Evolutionary conservation across 129 eudicot genomes (phyloP).

Genomic region (Arctium lappa): DNA sequence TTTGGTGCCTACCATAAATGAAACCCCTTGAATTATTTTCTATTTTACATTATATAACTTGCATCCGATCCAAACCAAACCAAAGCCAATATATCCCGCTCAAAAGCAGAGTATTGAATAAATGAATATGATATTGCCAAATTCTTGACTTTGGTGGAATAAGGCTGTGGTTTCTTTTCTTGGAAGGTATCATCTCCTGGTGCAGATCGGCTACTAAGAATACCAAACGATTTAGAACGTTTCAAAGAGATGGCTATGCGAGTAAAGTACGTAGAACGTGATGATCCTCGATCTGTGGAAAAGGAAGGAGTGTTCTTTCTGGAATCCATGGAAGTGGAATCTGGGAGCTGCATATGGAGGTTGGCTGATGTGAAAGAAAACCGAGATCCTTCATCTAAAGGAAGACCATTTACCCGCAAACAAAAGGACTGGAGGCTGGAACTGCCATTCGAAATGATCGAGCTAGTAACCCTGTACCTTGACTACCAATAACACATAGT

Average conservation of each 20-base stretch:
- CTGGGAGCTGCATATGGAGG: conserved; percentile 67
- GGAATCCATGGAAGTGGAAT: conserved; percentile 60
- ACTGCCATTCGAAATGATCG: conserved; percentile 47
- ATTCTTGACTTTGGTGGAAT: not conserved
- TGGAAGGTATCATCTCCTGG: conserved; percentile 88
- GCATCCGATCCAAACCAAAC: not conserved
- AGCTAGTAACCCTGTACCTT: conserved; percentile 57
- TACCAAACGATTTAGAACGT: conserved; percentile 79
- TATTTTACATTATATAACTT: not conserved
- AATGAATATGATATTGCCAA: not conserved
- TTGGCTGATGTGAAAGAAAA: conserved; percentile 90
- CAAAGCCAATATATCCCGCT: not conserved
- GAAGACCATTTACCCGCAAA: conserved; percentile 81
- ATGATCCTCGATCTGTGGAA: conserved; percentile 27
- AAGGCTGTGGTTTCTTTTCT: not conserved
- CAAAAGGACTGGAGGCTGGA: conserved; percentile 74
- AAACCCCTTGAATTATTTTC: not conserved
- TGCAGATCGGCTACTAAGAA: conserved; percentile 74
- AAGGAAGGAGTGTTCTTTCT: conserved; percentile 56
- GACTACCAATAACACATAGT: conserved; percentile 24
- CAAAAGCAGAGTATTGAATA: too few relatives aligned
- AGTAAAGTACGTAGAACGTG: conserved; percentile 52
- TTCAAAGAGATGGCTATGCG: conserved; percentile 83
- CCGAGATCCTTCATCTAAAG: conserved; percentile 68
- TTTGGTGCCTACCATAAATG: not conserved